A percentile compares a stretch with the other conserved stretches of the same genome.
Conservation (phyloP, 805 yeast genomes). For the Candida chilensis region DNA sequence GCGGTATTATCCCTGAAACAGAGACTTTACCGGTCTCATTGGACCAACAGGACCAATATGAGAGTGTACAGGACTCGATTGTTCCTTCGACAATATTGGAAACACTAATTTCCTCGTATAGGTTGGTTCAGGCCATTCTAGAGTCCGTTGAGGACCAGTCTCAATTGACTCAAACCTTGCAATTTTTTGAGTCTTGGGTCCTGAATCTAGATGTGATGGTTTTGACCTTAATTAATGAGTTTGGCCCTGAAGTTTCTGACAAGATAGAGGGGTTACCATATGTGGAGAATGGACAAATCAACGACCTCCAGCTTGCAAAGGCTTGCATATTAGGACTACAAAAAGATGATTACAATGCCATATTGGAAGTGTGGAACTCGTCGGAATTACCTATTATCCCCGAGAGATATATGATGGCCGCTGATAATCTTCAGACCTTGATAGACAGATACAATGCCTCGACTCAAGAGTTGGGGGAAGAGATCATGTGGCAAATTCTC, state of each 20-base stretch:
- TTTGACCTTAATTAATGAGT: conserved; percentile 10
- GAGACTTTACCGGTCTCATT: conserved; percentile 1
- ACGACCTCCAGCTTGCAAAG: conserved; percentile 20
- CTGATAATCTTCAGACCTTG: conserved; percentile 33
- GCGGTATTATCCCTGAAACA: background rate
- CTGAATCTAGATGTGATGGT: too few species aligned
- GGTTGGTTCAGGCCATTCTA: conserved; percentile 17
- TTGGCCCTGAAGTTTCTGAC: conserved; percentile 7
- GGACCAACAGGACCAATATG: background rate
- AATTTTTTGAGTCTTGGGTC: too few species aligned
- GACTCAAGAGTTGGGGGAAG: conserved; percentile 5
- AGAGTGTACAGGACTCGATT: background rate
- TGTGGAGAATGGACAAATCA: conserved; percentile 13
- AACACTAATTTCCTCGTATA: conserved; percentile 12
- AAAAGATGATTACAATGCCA: conserved; percentile 11
- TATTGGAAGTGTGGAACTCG: conserved; percentile 23
- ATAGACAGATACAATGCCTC: conserved; percentile 21
- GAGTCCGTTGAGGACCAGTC: conserved; percentile 11
- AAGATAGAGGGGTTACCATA: conserved; percentile 15
- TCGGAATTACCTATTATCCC: conserved; percentile 14
- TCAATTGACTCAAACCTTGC: conserved; percentile 7
- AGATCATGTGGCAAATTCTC: conserved; percentile 27
- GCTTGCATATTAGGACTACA: conserved; percentile 17
- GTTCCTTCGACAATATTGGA: background rate
- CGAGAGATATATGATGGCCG: conserved; percentile 29